phyloP scores from a whole-genome alignment of 257 asterid species.

The Catharanthus roseus region DNA sequence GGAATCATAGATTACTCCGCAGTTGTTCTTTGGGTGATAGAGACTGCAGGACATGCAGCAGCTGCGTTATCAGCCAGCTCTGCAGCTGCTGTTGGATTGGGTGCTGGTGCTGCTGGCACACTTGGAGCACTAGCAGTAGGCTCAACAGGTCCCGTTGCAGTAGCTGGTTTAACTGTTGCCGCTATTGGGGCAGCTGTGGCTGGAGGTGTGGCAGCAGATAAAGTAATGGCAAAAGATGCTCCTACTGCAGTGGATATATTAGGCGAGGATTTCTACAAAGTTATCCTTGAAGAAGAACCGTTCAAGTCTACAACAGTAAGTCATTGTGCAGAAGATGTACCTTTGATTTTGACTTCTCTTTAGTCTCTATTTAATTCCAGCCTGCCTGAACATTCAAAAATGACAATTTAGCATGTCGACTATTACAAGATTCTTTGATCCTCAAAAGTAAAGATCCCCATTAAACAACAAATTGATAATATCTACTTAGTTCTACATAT shows the following conservation, averaged over 20 bases:
- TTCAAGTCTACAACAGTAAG: constrained; percentile 76
- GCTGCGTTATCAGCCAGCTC: constrained; percentile 66
- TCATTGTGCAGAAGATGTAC: neutral
- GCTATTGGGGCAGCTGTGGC: constrained; percentile 88
- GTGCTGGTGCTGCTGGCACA: constrained; percentile 75
- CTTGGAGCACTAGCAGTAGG: constrained; percentile 78
- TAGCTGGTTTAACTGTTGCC: constrained; percentile 64
- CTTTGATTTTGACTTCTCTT: neutral
- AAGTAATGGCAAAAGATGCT: constrained; percentile 59
- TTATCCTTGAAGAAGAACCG: constrained; percentile 83
- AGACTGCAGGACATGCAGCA: constrained; percentile 78
- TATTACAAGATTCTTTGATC: neutral
- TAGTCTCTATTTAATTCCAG: neutral
- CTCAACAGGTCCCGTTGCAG: constrained; percentile 70
- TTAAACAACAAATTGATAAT: neutral
- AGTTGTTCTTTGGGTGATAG: constrained; percentile 77
- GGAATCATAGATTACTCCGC: constrained; percentile 82
- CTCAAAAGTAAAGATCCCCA: neutral
- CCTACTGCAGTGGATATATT: constrained; percentile 55
- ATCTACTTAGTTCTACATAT: neutral
- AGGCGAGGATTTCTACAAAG: constrained; percentile 87
- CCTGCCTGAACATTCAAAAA: neutral
- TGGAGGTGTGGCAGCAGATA: constrained; percentile 67
- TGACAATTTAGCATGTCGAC: neutral
- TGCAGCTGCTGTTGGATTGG: constrained; percentile 78